Conservation (phyloP, 805 yeast genomes). For the Wickerhamiella sergipiensis region DNA sequence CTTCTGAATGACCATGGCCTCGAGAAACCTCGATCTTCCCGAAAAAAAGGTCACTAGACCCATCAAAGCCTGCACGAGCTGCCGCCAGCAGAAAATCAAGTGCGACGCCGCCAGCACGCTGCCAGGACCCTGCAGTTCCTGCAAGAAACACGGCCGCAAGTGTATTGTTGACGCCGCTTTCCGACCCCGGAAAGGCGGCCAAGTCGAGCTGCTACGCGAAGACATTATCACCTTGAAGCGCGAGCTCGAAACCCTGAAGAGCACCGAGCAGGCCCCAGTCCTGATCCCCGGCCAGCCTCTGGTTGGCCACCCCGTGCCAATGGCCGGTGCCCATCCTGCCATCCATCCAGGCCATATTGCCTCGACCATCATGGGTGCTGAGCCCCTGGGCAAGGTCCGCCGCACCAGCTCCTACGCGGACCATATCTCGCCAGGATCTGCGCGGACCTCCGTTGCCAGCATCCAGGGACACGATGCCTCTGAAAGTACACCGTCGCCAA, state of each 20-base stretch:
- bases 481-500: neutral
- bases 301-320: neutral
- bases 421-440: neutral
- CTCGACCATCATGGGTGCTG: neutral
- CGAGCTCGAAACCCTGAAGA: slow-evolving; percentile 53
- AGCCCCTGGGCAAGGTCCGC: neutral
- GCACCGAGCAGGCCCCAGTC: slow-evolving; percentile 32
- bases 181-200: slow-evolving; percentile 84
- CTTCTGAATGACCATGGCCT: neutral
- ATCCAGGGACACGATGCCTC: slow-evolving; percentile 2
- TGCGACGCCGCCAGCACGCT: slow-evolving; percentile 79
- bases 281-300: neutral
- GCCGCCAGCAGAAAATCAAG: slow-evolving; percentile 86
- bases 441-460: neutral
- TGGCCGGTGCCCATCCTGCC: neutral
- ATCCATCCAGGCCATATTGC: neutral
- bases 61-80: slow-evolving; percentile 84
- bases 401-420: neutral
- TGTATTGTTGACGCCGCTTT: slow-evolving; percentile 89
- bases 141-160: slow-evolving; percentile 61
- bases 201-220: slow-evolving; percentile 66
- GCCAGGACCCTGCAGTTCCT: slow-evolving; percentile 72
- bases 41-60: slow-evolving; percentile 36
- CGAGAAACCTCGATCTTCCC: neutral
- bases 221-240: slow-evolving; percentile 69